A percentile compares a stretch with the other conserved stretches of the same genome.
Conservation (phyloP, 352 stramenopile genomes). For the Phytopythium oedochilum region DNA sequence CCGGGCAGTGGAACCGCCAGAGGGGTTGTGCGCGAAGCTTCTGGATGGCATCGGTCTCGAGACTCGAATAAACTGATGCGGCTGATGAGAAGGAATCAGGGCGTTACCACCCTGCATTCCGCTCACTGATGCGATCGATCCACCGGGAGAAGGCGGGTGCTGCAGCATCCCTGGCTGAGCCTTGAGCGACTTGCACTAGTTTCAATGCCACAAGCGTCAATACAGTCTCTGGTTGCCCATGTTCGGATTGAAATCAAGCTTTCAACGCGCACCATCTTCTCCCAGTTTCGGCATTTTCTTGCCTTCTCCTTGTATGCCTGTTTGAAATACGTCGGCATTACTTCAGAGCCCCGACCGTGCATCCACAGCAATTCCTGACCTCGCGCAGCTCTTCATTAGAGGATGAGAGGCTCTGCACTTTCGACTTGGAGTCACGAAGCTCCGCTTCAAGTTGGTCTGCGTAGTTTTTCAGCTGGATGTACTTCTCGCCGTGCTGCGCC, state of each 20-base stretch:
- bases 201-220: neutral
- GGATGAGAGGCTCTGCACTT: conserved; percentile 58
- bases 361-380: conserved; percentile 13
- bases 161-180: conserved; percentile 34
- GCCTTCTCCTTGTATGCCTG: conserved; percentile 87
- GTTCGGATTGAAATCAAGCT: too few relatives aligned
- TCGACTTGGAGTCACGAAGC: conserved; percentile 73
- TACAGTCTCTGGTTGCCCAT: neutral
- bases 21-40: conserved; percentile 8
- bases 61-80: conserved; percentile 34
- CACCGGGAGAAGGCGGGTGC: conserved; percentile 45
- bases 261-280: conserved; percentile 65
- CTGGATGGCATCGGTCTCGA: neutral
- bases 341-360: neutral
- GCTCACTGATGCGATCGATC: conserved; percentile 38
- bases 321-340: neutral
- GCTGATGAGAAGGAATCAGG: neutral
- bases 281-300: conserved; percentile 82
- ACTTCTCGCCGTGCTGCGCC: conserved; percentile 78
- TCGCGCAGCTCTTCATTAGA: conserved; percentile 82
- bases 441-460: conserved; percentile 82
- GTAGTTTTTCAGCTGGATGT: conserved; percentile 86
- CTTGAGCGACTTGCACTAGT: conserved; percentile 70
- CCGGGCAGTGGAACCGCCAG: conserved; percentile 10
- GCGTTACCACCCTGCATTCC: conserved; percentile 11